A percentile compares a stretch with the other conserved stretches of the same genome.
These are phyloP conservation scores for Circinella minor DNA, from an alignment of 371 early-diverging fungal species.

Conservation along the genomic window DNA sequence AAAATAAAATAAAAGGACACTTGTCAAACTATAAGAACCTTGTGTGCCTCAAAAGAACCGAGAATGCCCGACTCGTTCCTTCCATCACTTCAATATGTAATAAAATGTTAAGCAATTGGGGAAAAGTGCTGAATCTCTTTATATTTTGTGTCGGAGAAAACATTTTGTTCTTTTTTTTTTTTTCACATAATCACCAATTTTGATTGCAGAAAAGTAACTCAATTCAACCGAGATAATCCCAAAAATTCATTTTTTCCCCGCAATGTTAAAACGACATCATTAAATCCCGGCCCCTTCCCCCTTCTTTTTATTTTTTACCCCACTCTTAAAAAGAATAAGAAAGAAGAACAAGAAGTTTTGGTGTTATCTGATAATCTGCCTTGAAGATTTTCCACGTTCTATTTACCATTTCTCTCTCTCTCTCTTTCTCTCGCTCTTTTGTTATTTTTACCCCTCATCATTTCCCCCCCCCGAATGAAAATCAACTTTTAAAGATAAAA, in stretches of 20 bases:
- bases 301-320: background rate
- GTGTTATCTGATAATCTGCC: too few relatives aligned
- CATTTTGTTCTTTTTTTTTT: background rate
- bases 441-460: too few relatives aligned
- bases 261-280: background rate
- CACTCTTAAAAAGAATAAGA: background rate
- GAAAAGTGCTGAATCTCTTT: too few relatives aligned
- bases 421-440: background rate
- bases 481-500: background rate
- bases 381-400: too few relatives aligned
- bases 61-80: slow-evolving; percentile 1
- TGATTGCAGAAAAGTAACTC: background rate
- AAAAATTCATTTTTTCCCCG: background rate
- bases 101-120: too few relatives aligned
- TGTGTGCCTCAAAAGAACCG: background rate
- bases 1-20: background rate
- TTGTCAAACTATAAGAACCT: slow-evolving; percentile 5
- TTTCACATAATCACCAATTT: background rate
- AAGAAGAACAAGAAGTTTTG: too few relatives aligned
- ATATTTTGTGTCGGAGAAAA: background rate
- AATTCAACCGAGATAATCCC: too few relatives aligned
- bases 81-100: too few relatives aligned
- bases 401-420: too few relatives aligned
- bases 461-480: too few relatives aligned
- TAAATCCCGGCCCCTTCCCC: background rate